Base-by-base conservation (phyloP, 2,329 filamentous ascomycete genomes). In the Epichloe hybrida region DNA sequence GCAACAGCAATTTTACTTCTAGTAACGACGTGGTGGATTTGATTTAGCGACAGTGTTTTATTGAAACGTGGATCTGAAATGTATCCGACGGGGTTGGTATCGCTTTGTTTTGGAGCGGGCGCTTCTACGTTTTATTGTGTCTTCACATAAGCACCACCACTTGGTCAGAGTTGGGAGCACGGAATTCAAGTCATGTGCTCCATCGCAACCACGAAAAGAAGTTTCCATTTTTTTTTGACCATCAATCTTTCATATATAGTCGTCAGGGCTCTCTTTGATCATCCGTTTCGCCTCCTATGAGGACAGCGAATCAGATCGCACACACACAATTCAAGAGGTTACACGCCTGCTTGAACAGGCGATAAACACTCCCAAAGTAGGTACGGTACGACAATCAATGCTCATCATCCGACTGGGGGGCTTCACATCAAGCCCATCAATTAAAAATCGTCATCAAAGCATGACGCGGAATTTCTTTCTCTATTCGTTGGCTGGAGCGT, bases 1-100 rank as follows among this genome's bases (percentile, higher is more conserved):
- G 15, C 72, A 74, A 54, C 76, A 78, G 54, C 75, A 76, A 55
- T 80, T 76, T 55, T 80, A 80, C 58, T 81, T 78, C 55, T 80
- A 63, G 34, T 5, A 3, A 42, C 6, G 37, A 38, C 37, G 17
- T 17, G n/a, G 7, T 13, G 5, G 3, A 20, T 11, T 17, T 15
- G 37, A 15, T 39, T 39, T 39, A 39, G 37, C 37, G 37, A 39
- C 27, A 31, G 1, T 31, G 8, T 31, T 11, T 11, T 4, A 31
- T 31, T 31, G 8, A 31, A 31, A 31, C 3, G 9, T 31, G 3
- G 27, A 31, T 31, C 4, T 8, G 3, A 11, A 9, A 31, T 9
- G 9, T 9, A 31, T 31, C 27, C 3, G 27, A 31, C 27, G 11
- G 27, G 27, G 27, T 31, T 11, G 3, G 3, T n/a, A 7, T 43